These are phyloP conservation scores for Yarrowia sp. DNA, from an alignment of 805 yeast species.

Conservation along the genomic window DNA sequence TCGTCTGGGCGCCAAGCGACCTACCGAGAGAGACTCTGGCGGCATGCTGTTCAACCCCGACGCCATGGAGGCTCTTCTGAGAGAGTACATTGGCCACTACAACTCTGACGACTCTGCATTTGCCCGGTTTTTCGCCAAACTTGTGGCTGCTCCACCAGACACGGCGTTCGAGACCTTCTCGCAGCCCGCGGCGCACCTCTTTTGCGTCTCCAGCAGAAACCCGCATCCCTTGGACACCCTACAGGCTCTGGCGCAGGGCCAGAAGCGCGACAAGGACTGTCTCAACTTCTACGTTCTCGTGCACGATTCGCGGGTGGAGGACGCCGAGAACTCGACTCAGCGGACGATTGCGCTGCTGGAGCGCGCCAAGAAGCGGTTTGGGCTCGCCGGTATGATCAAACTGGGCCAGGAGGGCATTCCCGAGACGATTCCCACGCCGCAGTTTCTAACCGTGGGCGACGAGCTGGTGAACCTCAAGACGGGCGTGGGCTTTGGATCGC, in stretches of 20 bases:
- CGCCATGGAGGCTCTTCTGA: conserved; percentile 27
- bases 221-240: conserved; percentile 59
- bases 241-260: conserved; percentile 49
- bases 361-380: conserved; percentile 43
- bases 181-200: conserved; percentile 77
- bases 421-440: conserved; percentile 1
- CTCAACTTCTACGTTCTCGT: conserved; percentile 52
- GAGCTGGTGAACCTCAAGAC: conserved; percentile 28
- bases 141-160: conserved; percentile 57
- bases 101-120: conserved; percentile 34
- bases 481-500: conserved; percentile 25
- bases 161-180: conserved; percentile 82
- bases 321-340: conserved; percentile 44
- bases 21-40: conserved; percentile 42
- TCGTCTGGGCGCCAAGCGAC: conserved; percentile 10
- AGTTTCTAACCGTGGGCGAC: background rate
- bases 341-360: conserved; percentile 35
- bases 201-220: conserved; percentile 60
- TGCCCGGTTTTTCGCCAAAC: conserved; percentile 51
- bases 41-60: conserved; percentile 24
- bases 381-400: conserved; percentile 32
- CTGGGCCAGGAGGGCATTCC: conserved; percentile 18
- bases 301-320: conserved; percentile 48
- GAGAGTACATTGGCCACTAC: conserved; percentile 25
- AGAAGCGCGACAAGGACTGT: conserved; percentile 55